Conservation (phyloP, 176 grass and related monocot genomes). For the Phragmites australis region DNA sequence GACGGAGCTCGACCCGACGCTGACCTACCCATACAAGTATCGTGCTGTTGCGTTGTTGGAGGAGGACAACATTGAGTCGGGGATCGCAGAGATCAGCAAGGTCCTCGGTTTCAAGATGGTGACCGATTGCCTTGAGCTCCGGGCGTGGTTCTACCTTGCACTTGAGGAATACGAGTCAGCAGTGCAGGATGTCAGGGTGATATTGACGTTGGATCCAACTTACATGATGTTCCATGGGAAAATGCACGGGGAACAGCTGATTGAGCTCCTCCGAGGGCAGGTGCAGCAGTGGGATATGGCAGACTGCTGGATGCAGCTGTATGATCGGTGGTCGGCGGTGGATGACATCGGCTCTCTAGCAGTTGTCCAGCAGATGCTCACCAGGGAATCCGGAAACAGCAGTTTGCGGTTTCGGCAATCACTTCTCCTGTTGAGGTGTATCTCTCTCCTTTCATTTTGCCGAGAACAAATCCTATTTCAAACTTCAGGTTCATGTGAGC, state of each 20-base stretch:
- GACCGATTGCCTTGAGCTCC: slow-evolving; percentile 77
- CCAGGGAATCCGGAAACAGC: slow-evolving; percentile 83
- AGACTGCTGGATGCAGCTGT: slow-evolving; percentile 98
- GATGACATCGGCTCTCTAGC: slow-evolving; percentile 91
- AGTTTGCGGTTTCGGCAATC: slow-evolving; percentile 90
- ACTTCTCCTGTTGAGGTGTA: slow-evolving; percentile 76
- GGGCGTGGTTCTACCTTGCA: slow-evolving; percentile 81
- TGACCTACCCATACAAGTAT: slow-evolving; percentile 88
- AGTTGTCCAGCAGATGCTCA: slow-evolving; percentile 90
- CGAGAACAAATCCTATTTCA: background rate
- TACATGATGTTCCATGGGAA: slow-evolving; percentile 94
- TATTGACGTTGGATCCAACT: slow-evolving; percentile 69
- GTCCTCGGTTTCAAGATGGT: slow-evolving; percentile 82
- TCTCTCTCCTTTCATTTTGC: background rate
- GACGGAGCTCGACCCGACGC: slow-evolving; percentile 71
- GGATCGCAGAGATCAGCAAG: slow-evolving; percentile 72
- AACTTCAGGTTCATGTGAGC: background rate
- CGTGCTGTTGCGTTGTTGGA: slow-evolving; percentile 60
- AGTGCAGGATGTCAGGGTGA: slow-evolving; percentile 70
- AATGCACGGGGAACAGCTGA: slow-evolving; percentile 80
- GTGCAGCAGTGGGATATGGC: slow-evolving; percentile 91
- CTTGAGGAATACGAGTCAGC: slow-evolving; percentile 64
- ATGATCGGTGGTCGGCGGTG: slow-evolving; percentile 87
- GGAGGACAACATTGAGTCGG: slow-evolving; percentile 72
- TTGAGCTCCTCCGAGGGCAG: slow-evolving; percentile 67